Conservation (phyloP, 352 stramenopile species). For the Chrysophaeum taylorii region DNA sequence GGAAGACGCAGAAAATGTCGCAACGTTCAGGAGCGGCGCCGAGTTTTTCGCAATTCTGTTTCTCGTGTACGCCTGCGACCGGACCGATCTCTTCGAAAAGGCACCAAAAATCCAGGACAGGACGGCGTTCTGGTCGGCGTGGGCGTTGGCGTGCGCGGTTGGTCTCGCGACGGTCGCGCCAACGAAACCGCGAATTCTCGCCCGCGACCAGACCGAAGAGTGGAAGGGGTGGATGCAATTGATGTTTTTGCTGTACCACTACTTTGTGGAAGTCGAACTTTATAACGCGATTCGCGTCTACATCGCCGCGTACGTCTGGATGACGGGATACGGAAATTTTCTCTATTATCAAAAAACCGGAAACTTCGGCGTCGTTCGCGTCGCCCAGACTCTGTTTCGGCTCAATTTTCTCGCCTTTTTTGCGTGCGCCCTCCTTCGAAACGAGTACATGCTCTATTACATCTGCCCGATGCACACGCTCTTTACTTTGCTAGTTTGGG, state of each 20-base stretch:
- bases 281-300: conserved; percentile 76
- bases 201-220: conserved; percentile 75
- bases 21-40: background rate
- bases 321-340: conserved; percentile 73
- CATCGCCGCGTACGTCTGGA: conserved; percentile 80
- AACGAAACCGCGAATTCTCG: conserved; percentile 40
- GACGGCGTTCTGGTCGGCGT: background rate
- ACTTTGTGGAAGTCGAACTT: conserved; percentile 68
- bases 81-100: background rate
- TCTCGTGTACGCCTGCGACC: conserved; percentile 1
- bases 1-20: background rate
- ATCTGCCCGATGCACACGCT: conserved; percentile 78
- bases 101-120: background rate
- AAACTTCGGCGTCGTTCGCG: conserved; percentile 62
- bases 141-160: background rate
- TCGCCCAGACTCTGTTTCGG: conserved; percentile 75
- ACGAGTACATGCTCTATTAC: conserved; percentile 78
- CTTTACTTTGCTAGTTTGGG: conserved; percentile 73
- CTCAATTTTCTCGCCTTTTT: conserved; percentile 76
- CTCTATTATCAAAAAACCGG: conserved; percentile 69
- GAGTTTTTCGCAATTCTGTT: background rate
- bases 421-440: conserved; percentile 61
- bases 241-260: conserved; percentile 78
- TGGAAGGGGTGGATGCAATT: conserved; percentile 83
- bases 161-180: background rate